Evolutionary conservation across 2,329 filamentous ascomycete genomes (phyloP), one percentile per base, ranked within the genome.

Genomic region (Alternaria burnsii): DNA sequence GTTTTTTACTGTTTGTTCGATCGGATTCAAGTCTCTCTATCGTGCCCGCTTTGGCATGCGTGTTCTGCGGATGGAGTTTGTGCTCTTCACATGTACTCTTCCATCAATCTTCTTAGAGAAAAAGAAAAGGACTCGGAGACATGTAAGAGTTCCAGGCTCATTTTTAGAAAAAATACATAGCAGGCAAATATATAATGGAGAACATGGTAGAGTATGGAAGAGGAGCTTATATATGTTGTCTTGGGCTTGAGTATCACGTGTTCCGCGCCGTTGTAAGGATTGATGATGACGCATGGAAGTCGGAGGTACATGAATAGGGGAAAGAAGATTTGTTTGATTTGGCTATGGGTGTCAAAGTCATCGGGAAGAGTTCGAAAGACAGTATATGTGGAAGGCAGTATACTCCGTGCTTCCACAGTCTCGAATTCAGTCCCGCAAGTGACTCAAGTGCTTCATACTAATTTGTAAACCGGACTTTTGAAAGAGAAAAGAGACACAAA

Each of bases 251-350:
- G 4, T 10, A 0, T 40, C 38, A 40, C 4, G n/a, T 20, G n/a
- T 40, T 1, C n/a, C 0, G 3, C 28, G 28, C 28, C 0, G 28
- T 30, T 5, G 0, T 0, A 30, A 12, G 28, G 28, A 30, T 0
- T 30, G 9, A 0, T 5, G 1, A 5, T 30, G 10, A 30, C 28
- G 28, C 1, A 4, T n/a, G n/a, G 1, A n/a, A 18, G 36, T 18
- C 1, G 6, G 5, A 38, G 6, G 7, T 18, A 0, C 7, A 38
- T 20, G 9, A 2, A 14, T 18, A 8, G 10, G 11, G n/a, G n/a
- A n/a, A n/a, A n/a, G n/a, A 7, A 41, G 11, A 22, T 20, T 5
- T 22, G 2, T 22, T 41, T 7, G 18, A 3, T 22, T 18, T 2
- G 18, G 40, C 18, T 14, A 41, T 14, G 10, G 2, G 40, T 41